Percentiles rank a stretch among this genome's conserved stretches.
Conservation (phyloP, 2,329 filamentous ascomycete species). For the Celoporthe dispersa region DNA sequence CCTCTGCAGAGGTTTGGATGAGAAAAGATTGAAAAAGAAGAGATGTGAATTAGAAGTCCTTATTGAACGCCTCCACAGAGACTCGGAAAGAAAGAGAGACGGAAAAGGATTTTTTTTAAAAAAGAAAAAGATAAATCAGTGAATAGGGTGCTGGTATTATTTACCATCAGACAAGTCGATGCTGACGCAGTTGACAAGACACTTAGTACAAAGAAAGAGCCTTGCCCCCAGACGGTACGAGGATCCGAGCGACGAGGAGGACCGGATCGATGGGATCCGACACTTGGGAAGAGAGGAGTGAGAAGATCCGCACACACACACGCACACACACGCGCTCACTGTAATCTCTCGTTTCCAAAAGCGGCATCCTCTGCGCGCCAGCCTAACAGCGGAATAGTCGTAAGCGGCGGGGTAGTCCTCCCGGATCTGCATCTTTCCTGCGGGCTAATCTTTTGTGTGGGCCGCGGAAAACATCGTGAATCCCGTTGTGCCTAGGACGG, state of each 20-base stretch:
- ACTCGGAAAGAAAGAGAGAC: background rate
- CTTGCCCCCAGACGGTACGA: background rate
- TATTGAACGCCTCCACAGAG: background rate
- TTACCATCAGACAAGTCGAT: background rate
- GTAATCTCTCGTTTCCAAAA: background rate
- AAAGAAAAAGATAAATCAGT: background rate
- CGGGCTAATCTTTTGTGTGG: slow-evolving; percentile 19
- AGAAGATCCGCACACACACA: background rate
- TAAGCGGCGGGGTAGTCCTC: background rate
- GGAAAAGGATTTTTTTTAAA: background rate
- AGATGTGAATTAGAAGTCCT: background rate
- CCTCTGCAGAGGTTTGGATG: background rate
- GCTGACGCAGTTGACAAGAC: background rate
- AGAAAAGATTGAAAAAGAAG: background rate
- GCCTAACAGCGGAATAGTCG: background rate
- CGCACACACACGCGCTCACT: background rate
- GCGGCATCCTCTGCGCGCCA: slow-evolving; percentile 1
- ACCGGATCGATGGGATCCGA: background rate
- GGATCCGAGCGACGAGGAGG: background rate
- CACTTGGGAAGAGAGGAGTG: background rate
- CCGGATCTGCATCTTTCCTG: slow-evolving; percentile 20
- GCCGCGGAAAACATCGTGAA: slow-evolving; percentile 6
- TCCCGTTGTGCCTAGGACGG: background rate
- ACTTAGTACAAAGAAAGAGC: background rate
- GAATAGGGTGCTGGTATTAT: background rate